Percentiles rank a stretch among this genome's conserved stretches.
Evolutionary conservation across 208 protist genomes (phyloP).

Genomic region (Crithidia mellificae): DNA sequence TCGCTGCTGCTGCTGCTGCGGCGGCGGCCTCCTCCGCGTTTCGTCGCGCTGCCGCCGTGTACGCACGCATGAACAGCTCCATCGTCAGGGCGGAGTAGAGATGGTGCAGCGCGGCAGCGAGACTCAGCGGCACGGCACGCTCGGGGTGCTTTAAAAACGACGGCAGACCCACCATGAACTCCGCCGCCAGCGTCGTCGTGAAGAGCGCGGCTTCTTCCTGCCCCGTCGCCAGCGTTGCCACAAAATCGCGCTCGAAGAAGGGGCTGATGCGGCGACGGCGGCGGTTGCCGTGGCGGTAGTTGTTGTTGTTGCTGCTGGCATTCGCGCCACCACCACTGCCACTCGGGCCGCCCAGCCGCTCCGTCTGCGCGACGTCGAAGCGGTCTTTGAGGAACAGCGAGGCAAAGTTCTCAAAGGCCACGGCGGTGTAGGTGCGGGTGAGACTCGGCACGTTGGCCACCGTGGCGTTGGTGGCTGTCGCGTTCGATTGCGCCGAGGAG

Average conservation of each 20-base stretch:
- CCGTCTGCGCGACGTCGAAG: constrained; percentile 36
- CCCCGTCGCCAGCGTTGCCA: constrained; percentile 44
- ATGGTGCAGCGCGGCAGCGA: constrained; percentile 61
- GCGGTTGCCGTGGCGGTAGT: constrained; percentile 21
- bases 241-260: constrained; percentile 66
- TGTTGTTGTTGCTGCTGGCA: constrained; percentile 8
- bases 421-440: constrained; percentile 29
- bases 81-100: constrained; percentile 46
- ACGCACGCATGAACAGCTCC: constrained; percentile 37
- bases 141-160: constrained; percentile 55
- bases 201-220: constrained; percentile 43
- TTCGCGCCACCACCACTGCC: neutral
- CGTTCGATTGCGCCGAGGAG: constrained; percentile 2
- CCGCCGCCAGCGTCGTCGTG: constrained; percentile 43
- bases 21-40: neutral
- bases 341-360: constrained; percentile 10
- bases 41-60: neutral
- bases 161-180: constrained; percentile 59
- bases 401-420: constrained; percentile 55
- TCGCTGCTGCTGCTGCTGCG: constrained; percentile 8
- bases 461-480: neutral
- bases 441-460: neutral
- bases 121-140: constrained; percentile 42
- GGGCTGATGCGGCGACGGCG: constrained; percentile 40
- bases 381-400: constrained; percentile 69